These are phyloP conservation scores for Aspergillus sp. DNA, from an alignment of 2,329 filamentous ascomycete species.

Conservation along the genomic window DNA sequence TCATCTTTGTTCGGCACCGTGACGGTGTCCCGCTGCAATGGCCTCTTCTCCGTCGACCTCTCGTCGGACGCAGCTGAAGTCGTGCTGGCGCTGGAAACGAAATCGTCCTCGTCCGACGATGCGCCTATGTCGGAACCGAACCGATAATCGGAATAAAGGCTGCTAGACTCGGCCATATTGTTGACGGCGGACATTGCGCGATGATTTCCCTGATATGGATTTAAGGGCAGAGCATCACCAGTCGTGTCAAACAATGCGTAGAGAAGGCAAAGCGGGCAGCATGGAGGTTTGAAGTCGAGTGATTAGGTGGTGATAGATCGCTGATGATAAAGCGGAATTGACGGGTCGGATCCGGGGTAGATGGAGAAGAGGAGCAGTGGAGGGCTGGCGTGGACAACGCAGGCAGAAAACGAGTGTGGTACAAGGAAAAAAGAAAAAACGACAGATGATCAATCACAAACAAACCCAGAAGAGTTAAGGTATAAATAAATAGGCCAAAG, in stretches of 20 bases:
- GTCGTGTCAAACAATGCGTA: background rate
- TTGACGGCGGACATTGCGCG: constrained; percentile 7
- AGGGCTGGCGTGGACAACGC: constrained; percentile 11
- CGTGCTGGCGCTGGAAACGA: constrained; percentile 28
- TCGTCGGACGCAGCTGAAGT: constrained; percentile 20
- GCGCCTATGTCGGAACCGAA: constrained; percentile 22
- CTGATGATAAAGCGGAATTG: constrained; percentile 7
- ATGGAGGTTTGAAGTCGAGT: constrained; percentile 1
- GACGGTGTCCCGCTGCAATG: constrained; percentile 7
- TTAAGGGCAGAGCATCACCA: constrained; percentile 1
- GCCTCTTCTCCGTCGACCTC: constrained; percentile 10
- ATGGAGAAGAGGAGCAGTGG: constrained; percentile 2
- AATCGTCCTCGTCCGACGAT: constrained; percentile 32
- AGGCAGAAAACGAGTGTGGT: constrained; percentile 6
- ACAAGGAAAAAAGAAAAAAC: constrained; percentile 2
- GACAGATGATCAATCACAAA: constrained; percentile 5
- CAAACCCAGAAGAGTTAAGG: background rate
- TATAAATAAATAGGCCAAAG: no score
- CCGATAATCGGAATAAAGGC: constrained; percentile 23
- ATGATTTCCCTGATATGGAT: background rate
- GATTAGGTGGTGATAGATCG: constrained; percentile 3
- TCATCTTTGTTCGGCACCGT: background rate
- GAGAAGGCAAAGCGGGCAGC: background rate
- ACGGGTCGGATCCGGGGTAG: constrained; percentile 15
- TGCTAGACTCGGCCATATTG: constrained; percentile 27